phyloP scores from a whole-genome alignment of 2,329 filamentous ascomycete species.

The Alternaria solani region DNA sequence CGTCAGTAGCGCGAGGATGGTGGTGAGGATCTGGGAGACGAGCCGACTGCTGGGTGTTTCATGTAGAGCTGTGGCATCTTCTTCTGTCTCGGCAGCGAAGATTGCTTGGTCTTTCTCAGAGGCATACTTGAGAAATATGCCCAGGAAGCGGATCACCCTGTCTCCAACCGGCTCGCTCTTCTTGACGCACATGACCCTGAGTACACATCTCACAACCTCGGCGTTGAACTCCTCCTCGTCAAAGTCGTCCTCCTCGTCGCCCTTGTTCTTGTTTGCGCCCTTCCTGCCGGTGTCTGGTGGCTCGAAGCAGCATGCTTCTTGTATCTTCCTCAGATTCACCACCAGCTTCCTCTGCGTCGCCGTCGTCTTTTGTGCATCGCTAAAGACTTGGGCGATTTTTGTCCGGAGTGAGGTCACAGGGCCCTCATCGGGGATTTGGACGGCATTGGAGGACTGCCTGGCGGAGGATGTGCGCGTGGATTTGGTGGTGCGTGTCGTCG shows the following conservation, averaged over 20 bases:
- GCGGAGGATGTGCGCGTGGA: conserved; percentile 56
- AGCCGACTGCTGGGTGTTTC: conserved; percentile 87
- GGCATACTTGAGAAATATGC: conserved; percentile 80
- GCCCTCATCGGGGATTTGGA: conserved; percentile 73
- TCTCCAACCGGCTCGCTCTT: conserved; percentile 92
- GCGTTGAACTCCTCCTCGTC: conserved; percentile 86
- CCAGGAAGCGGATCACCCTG: conserved; percentile 82
- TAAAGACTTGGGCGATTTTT: conserved; percentile 69
- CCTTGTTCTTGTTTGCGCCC: conserved; percentile 44
- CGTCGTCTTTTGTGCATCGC: conserved; percentile 81
- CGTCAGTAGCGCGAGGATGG: conserved; percentile 76
- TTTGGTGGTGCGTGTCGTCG: conserved; percentile 52
- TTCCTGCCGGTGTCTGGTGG: conserved; percentile 59
- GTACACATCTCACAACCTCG: conserved; percentile 83
- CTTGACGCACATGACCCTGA: conserved; percentile 85
- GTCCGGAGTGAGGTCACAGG: conserved; percentile 74
- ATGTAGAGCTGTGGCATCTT: conserved; percentile 73
- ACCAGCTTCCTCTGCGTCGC: conserved; percentile 90
- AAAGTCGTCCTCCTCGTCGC: conserved; percentile 67
- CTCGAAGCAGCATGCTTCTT: conserved; percentile 79
- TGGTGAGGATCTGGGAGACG: conserved; percentile 75
- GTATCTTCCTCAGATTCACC: conserved; percentile 86
- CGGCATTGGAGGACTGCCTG: conserved; percentile 50
- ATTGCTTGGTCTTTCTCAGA: conserved; percentile 60
- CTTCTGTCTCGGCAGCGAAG: conserved; percentile 60